Base-by-base conservation (phyloP, 2,329 filamentous ascomycete genomes). In the Nemania abortiva region DNA sequence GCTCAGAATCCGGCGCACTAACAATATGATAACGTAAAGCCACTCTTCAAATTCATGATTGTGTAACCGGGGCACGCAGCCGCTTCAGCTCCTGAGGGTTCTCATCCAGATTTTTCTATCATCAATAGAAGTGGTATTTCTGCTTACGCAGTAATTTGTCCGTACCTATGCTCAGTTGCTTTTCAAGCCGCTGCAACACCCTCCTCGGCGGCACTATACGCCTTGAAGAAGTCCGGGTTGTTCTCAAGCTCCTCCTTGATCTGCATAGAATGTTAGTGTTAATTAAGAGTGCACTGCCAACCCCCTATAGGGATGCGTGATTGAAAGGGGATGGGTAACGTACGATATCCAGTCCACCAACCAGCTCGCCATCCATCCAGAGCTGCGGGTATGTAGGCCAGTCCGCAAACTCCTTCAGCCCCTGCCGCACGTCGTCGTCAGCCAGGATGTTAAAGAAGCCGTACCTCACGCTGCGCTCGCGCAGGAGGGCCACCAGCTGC, bases 391-490 rank as follows among this genome's bases (percentile, higher is more conserved):
- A 99, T 0, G 96, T 99, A 10, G 96, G 96, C 96, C 96, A 99
- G 71, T 98, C 96, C n/a, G 94, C 94, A 80, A 90, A 98, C 82
- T 96, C 93, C 87, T 99, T 99, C 77, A 99, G 83, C 0, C 96
- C 96, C 83, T 98, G 95, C 70, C 96, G 88, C 56, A 99, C 96
- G 81, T 98, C 95, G 77, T 99, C 95, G 79, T 99, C 96, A 72
- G 96, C 96, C 75, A 99, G 83, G 72, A 99, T 99, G 80, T 99
- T 98, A 86, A 99, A 99, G 86, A 99, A 99, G 22, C 96, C 96
- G 80, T 98, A 99, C 80, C 97, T 94, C 69, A 99, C 92, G 58
- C 92, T 92, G 78, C 94, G 91, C 82, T 98, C 95, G 61, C 96
- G 89, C 76, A 99, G 83, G 55, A 99, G 88, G 29, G 85, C 90